These are phyloP conservation scores for Nymphaea colorata DNA, from an alignment of 164 flowering plant genomes.

Conservation along the genomic window DNA sequence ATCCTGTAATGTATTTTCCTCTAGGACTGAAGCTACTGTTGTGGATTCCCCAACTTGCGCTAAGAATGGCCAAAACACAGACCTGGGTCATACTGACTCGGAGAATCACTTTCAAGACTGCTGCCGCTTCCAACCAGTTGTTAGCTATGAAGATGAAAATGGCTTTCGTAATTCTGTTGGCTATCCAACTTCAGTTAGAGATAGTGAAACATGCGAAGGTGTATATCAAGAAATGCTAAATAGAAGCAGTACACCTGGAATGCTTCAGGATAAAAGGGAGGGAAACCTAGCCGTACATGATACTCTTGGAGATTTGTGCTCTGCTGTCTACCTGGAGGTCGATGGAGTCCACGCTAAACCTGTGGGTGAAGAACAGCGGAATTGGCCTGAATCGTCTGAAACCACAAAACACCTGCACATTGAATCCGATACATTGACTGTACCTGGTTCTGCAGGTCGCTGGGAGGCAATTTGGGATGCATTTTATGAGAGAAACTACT, in stretches of 20 bases:
- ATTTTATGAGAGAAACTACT: conserved; percentile 52
- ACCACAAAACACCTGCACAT: neutral
- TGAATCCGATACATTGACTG: conserved; percentile 9
- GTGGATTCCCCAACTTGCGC: too few relatives aligned
- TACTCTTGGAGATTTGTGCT: conserved; percentile 11
- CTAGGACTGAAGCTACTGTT: too few relatives aligned
- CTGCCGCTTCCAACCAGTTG: too few relatives aligned
- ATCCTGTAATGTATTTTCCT: too few relatives aligned
- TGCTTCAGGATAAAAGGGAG: conserved; percentile 9
- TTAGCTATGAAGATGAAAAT: too few relatives aligned
- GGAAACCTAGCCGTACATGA: conserved; percentile 8
- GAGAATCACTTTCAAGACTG: too few relatives aligned
- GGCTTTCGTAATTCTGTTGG: too few relatives aligned
- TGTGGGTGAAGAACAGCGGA: conserved; percentile 8
- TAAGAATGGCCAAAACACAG: too few relatives aligned
- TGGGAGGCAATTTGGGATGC: conserved; percentile 71
- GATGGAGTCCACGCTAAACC: conserved; percentile 4
- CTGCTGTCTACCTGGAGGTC: conserved; percentile 10
- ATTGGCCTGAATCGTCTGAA: conserved; percentile 9
- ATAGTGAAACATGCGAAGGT: too few relatives aligned
- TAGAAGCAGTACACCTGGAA: conserved; percentile 5
- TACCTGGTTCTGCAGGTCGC: conserved; percentile 22
- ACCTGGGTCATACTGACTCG: too few relatives aligned
- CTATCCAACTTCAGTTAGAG: too few relatives aligned
- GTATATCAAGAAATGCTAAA: too few relatives aligned